Evolutionary conservation across 169 alveolate species (phyloP), one percentile per base, ranked within the genome.

Genomic region (Eimeria tenella): DNA sequence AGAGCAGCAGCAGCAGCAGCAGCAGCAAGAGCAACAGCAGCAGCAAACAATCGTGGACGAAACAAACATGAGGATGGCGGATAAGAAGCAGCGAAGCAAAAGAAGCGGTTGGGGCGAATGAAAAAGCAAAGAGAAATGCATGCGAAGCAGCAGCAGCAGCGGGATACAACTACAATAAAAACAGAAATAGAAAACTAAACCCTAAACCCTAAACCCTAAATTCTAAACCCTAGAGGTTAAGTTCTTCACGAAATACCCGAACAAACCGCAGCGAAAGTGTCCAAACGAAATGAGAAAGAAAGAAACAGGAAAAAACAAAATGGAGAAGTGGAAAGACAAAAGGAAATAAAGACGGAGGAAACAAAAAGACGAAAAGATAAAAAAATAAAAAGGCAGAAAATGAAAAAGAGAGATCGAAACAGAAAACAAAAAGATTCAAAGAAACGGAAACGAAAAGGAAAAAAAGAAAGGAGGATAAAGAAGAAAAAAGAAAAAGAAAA

Each of bases 1-100:
- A 23, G 23, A 60, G 68, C 68, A 60, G 68, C 84, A 74, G 84
- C 10, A 74, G 63, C 84, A 74, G 84, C 60, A 74, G 63, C 82
- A 25, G 63, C 52, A 25, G 63, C 68, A 58, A 17, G 21, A 58
- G 21, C 68, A 58, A 58, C 68, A 58, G 68, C 68, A 58, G 19
- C 68, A 58, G 68, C 68, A 58, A 17, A 10, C 11, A 58, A 58
- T 10, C 68, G 19, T 10, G 68, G 68, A 58, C 42, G 42, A 31
- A 31, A 31, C 42, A 31, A 31, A 31, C 42, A 31, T 31, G 42
- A 31, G 42, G 42, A 31, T 2, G 2, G 2, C 42, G 42, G 42
- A 31, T 31, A 31, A 31, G 42, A 31, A 31, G 42, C 42, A 31
- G 42, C 42, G 42, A 31, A 31, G 42, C 42, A 31, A 31, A 31